phyloP scores from a whole-genome alignment of 225 moss, liverwort and hornwort species.

The Ulota crispa region DNA sequence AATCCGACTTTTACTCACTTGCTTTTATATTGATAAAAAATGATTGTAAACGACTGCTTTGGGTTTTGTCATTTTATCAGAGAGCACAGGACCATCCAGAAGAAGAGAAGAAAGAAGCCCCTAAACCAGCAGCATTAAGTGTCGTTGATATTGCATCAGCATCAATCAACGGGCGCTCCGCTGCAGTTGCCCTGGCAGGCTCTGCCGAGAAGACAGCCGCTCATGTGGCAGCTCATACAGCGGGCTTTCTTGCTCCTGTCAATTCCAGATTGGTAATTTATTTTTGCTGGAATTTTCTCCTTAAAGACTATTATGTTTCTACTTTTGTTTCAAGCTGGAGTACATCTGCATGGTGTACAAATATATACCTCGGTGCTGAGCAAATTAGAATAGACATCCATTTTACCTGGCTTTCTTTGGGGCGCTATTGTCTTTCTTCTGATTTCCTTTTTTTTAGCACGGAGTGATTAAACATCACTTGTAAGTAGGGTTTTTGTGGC shows the following conservation, averaged over 20 bases:
- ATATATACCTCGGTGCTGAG: not conserved
- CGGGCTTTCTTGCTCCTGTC: slow-evolving; percentile 82
- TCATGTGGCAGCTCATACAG: slow-evolving; percentile 88
- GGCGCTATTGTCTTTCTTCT: not conserved
- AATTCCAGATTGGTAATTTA: slow-evolving; percentile 84
- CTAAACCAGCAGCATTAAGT: slow-evolving; percentile 62
- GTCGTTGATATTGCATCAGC: slow-evolving; percentile 99
- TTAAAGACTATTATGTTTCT: not conserved
- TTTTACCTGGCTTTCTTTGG: not conserved
- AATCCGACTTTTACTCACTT: not conserved
- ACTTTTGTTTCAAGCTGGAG: not conserved
- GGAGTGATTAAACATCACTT: not conserved
- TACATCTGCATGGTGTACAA: not conserved
- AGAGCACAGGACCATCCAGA: slow-evolving; percentile 51
- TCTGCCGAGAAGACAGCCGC: slow-evolving; percentile 91
- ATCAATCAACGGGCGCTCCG: slow-evolving; percentile 91
- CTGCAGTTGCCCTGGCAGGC: slow-evolving; percentile 81
- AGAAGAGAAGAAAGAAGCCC: slow-evolving; percentile 49
- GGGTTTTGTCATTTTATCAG: slow-evolving; percentile 24
- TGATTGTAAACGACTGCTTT: not conserved
- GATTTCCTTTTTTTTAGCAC: not conserved
- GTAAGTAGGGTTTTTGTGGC: not conserved
- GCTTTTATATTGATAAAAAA: not conserved
- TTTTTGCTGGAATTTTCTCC: not conserved
- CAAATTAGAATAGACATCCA: not conserved